phyloP scores from a whole-genome alignment of 129 eudicot species.

The Cynara cardunculus region DNA sequence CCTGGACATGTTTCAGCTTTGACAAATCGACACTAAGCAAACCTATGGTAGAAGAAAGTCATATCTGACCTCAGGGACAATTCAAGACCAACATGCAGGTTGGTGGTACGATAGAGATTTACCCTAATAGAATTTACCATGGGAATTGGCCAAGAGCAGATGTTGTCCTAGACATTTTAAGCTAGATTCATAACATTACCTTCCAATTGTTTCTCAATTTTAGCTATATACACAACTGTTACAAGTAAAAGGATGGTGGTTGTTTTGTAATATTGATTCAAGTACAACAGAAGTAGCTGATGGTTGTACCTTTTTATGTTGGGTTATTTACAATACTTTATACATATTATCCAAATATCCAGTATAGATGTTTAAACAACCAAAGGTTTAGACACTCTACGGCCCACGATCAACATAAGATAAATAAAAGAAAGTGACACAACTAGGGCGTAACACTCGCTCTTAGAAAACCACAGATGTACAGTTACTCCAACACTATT shows the following conservation, averaged over 20 bases:
- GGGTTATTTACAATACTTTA: constrained; percentile 4
- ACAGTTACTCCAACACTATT: neutral
- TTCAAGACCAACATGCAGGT: neutral
- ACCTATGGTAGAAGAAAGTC: neutral
- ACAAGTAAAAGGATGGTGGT: neutral
- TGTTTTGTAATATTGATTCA: neutral
- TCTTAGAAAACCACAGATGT: neutral
- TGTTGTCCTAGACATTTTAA: neutral
- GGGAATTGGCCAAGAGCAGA: neutral
- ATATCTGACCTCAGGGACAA: neutral
- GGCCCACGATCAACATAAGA: constrained; percentile 4
- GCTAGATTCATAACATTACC: neutral
- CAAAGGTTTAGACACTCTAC: constrained; percentile 1
- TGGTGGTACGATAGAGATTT: neutral
- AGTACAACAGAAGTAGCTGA: constrained; percentile 9
- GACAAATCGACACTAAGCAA: neutral
- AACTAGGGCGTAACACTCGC: neutral
- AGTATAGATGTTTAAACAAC: neutral
- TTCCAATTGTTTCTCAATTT: neutral
- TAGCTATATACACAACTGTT: neutral
- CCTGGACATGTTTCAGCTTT: neutral
- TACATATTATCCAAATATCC: neutral
- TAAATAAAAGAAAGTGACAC: neutral
- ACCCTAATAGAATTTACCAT: neutral
- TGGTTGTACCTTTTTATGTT: constrained; percentile 12